Evolutionary conservation across 345 rosid species (phyloP).

Genomic region (Aegle marmelos): DNA sequence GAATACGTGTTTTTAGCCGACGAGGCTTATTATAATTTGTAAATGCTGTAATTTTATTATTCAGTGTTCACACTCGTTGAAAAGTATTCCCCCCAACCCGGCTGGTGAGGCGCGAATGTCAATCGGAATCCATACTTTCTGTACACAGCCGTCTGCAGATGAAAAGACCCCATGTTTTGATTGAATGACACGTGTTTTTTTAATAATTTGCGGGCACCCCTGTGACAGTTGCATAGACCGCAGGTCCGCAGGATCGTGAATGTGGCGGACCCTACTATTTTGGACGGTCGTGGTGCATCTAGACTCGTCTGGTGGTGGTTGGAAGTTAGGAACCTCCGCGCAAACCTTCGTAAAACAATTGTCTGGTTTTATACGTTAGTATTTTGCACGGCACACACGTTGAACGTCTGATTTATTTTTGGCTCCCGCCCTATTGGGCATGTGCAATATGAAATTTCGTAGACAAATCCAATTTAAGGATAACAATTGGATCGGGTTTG

Average conservation of each 20-base stretch:
- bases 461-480: neutral
- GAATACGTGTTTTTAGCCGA: neutral
- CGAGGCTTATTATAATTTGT: neutral
- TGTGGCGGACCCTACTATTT: neutral
- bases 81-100: no score
- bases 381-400: neutral
- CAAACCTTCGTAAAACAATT: neutral
- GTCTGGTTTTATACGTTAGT: neutral
- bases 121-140: neutral
- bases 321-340: neutral
- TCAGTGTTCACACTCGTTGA: conserved; percentile 12
- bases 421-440: neutral
- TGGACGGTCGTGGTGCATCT: conserved; percentile 27
- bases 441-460: neutral
- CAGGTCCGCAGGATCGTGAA: neutral
- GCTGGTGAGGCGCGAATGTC: conserved; percentile 10
- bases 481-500: neutral
- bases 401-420: neutral
- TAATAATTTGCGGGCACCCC: neutral
- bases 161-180: neutral
- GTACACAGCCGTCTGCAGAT: neutral
- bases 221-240: neutral
- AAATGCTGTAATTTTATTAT: neutral
- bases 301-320: conserved; percentile 10
- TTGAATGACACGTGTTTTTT: neutral